Evolutionary conservation across 75 land plant species (phyloP).

Genomic region (Selaginella tamariscina): DNA sequence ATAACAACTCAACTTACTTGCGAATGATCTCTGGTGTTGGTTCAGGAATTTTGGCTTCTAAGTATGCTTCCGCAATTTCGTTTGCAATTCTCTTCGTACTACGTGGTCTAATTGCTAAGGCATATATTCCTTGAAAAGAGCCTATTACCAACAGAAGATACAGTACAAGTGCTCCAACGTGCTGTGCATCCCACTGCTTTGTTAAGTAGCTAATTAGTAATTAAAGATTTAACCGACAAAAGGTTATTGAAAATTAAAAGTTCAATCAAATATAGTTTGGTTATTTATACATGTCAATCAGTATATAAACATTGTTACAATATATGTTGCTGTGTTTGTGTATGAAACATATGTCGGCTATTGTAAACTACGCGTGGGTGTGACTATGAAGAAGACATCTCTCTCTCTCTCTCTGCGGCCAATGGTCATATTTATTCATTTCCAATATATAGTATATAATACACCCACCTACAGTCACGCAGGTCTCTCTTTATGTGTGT

Average conservation of each 20-base stretch:
- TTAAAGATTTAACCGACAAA: not conserved
- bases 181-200: constrained; percentile 60
- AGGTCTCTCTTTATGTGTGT: too few species aligned
- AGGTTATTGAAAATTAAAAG: not conserved
- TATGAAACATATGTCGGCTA: not conserved
- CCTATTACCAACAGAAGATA: constrained; percentile 35
- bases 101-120: constrained; percentile 29
- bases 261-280: not conserved
- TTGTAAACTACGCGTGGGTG: not conserved
- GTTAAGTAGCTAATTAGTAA: not conserved
- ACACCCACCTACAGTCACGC: not conserved
- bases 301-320: constrained; percentile 54
- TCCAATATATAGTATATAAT: not conserved
- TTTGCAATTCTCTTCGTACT: constrained; percentile 20
- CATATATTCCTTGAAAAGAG: constrained; percentile 38
- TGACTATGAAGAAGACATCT: not conserved
- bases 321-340: not conserved
- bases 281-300: too few species aligned
- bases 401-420: not conserved
- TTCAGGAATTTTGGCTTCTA: constrained; percentile 88
- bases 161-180: constrained; percentile 46
- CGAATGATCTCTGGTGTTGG: constrained; percentile 53
- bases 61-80: constrained; percentile 60
- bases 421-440: not conserved
- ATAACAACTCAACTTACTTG: constrained; percentile 35